phyloP scores from a whole-genome alignment of 257 asterid genomes.

The Solanum chaucha region DNA sequence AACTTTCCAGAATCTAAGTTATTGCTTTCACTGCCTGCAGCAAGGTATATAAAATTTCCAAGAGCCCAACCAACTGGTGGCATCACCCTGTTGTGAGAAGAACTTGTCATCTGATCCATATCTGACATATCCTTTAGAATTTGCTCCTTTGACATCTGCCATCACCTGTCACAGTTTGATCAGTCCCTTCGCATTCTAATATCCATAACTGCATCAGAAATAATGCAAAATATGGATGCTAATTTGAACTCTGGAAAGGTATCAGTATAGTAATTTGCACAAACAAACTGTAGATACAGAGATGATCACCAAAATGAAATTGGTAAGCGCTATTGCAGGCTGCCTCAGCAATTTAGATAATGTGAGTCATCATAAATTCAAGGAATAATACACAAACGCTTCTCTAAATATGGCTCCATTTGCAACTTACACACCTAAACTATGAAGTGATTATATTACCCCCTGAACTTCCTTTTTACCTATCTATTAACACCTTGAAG shows the following conservation, averaged over 20 bases:
- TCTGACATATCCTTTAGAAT: conserved; percentile 51
- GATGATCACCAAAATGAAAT: not conserved
- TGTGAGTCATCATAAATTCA: not conserved
- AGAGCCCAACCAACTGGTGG: conserved; percentile 85
- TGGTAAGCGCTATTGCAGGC: not conserved
- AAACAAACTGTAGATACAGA: not conserved
- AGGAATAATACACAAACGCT: not conserved
- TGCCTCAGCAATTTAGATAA: not conserved
- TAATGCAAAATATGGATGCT: not conserved
- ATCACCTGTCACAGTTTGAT: conserved; percentile 91
- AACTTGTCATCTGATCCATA: conserved; percentile 36
- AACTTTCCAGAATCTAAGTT: conserved; percentile 47
- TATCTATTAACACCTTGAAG: not conserved
- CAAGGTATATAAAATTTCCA: conserved; percentile 67
- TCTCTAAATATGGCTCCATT: not conserved
- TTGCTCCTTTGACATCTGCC: conserved; percentile 81
- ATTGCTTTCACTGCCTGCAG: conserved; percentile 37
- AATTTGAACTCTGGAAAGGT: not conserved
- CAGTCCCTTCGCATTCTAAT: conserved; percentile 43
- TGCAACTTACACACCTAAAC: not conserved
- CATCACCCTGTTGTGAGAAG: conserved; percentile 29
- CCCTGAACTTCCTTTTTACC: not conserved
- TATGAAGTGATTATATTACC: not conserved
- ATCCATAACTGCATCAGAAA: not conserved
- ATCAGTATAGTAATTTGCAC: not conserved